Base-by-base conservation (phyloP, 371 early-diverging fungal genomes). In the Coemansia sp. region DNA sequence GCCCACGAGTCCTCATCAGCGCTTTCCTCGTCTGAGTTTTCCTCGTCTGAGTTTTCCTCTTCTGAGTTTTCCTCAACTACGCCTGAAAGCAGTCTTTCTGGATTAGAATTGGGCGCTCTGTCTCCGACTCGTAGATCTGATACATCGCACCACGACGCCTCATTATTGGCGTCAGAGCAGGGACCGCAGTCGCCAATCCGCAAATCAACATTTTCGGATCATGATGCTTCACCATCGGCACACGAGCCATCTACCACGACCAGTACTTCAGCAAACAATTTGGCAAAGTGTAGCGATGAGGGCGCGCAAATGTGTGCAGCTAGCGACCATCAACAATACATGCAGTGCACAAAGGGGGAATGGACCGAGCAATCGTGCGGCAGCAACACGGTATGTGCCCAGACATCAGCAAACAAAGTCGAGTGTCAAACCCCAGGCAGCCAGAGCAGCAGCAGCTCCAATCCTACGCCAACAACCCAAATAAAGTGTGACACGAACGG, bases 401-500 rank as follows among this genome's bases (percentile, higher is more conserved):
- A 59, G 21, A 29, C 26, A 2, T 24, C 59, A 27, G 14, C 40
- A 16, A 45, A 24, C 42, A 40, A 59, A 22, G 59, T 47, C 16
- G 24, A n/a, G 11, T 55, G 21, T 21, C 57, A 16, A n/a, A 58
- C 22, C n/a, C n/a, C 37, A 7, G 54, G 21, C 5, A 27, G 11
- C 34, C 29, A 53, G 42, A 63, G 42, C 16, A 24, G 13, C 52
- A 37, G 27, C 47, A 16, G 27, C 16, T 16, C n/a, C 11, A 37
- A 24, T 6, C 34, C 58, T 0, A 45, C 51, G 4, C 42, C 52
- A 11, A 50, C 27, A 24, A 21, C 40, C 16, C 21, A 24, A 7
- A 31, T 48, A 11, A 61, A 65, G 37, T 79, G 80, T 45, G 34
- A 68, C 14, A 48, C 61, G 0, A 60, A 69, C 22, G 63, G 56